Evolutionary conservation across 805 yeast species (phyloP).

Genomic region (Saturnispora zaruensis): DNA sequence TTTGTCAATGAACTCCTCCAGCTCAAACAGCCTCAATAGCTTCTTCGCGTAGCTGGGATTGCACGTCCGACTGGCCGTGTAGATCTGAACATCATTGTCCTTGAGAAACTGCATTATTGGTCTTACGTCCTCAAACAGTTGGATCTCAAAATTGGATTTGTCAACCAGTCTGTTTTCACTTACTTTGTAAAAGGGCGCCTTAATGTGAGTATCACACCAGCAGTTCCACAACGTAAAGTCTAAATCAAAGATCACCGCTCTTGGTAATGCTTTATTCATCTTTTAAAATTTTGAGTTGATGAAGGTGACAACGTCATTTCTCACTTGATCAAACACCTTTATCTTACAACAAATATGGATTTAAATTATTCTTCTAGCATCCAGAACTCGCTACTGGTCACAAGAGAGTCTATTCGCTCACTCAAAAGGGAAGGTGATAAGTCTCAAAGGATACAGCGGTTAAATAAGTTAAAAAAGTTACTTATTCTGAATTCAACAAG

Average conservation of each 20-base stretch:
- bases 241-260: constrained; percentile 61
- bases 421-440: background rate
- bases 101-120: constrained; percentile 47
- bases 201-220: constrained; percentile 74
- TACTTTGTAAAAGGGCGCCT: constrained; percentile 36
- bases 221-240: constrained; percentile 80
- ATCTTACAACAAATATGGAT: background rate
- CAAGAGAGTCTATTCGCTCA: background rate
- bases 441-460: background rate
- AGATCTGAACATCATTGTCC: constrained; percentile 39
- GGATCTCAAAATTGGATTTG: constrained; percentile 43
- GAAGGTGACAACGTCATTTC: background rate
- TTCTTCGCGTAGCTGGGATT: constrained; percentile 71
- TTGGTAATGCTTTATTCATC: constrained; percentile 25
- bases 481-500: constrained; percentile 18
- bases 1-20: constrained; percentile 46
- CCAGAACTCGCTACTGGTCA: background rate
- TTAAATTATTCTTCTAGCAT: background rate
- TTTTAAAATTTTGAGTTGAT: too few species aligned
- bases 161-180: constrained; percentile 36
- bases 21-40: constrained; percentile 43
- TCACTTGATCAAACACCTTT: background rate
- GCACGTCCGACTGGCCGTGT: constrained; percentile 73
- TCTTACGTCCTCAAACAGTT: constrained; percentile 62
- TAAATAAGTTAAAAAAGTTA: constrained; percentile 15